These are phyloP conservation scores for Rosa chinensis DNA, from an alignment of 306 rosid species.

Conservation along the genomic window DNA sequence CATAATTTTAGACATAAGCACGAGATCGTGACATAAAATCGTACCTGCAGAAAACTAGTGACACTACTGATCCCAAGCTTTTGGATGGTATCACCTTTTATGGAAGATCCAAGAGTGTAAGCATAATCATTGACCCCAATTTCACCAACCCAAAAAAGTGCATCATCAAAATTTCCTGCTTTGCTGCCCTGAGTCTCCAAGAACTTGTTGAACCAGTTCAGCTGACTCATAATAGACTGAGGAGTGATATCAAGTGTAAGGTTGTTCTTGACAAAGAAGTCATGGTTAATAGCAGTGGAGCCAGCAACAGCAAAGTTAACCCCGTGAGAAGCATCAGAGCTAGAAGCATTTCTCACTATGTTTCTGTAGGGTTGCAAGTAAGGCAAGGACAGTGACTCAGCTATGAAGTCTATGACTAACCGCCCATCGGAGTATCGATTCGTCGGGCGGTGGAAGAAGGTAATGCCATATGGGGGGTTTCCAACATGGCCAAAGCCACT, in stretches of 20 bases:
- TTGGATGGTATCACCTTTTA: conserved; percentile 50
- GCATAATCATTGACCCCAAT: conserved; percentile 98
- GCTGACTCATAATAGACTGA: conserved; percentile 72
- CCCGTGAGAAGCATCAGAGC: conserved; percentile 41
- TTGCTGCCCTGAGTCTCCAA: conserved; percentile 49
- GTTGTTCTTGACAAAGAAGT: conserved; percentile 74
- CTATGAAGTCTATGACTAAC: conserved; percentile 77
- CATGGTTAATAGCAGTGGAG: conserved; percentile 74
- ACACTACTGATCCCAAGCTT: conserved; percentile 52
- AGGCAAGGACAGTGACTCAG: conserved; percentile 72
- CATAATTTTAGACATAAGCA: neutral
- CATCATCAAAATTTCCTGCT: conserved; percentile 45
- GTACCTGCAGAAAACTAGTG: conserved; percentile 60
- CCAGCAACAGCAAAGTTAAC: conserved; percentile 94
- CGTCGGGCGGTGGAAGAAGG: conserved; percentile 82
- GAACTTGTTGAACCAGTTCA: conserved; percentile 70
- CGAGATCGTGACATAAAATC: neutral
- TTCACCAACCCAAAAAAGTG: conserved; percentile 94
- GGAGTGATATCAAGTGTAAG: conserved; percentile 69
- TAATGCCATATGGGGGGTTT: conserved; percentile 66
- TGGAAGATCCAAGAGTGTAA: conserved; percentile 66
- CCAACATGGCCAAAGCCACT: conserved; percentile 79
- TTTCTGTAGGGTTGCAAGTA: conserved; percentile 60
- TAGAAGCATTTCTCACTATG: conserved; percentile 20
- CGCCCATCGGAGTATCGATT: conserved; percentile 90